phyloP scores from a whole-genome alignment of 345 rosid genomes.

The Noccaea caerulescens region DNA sequence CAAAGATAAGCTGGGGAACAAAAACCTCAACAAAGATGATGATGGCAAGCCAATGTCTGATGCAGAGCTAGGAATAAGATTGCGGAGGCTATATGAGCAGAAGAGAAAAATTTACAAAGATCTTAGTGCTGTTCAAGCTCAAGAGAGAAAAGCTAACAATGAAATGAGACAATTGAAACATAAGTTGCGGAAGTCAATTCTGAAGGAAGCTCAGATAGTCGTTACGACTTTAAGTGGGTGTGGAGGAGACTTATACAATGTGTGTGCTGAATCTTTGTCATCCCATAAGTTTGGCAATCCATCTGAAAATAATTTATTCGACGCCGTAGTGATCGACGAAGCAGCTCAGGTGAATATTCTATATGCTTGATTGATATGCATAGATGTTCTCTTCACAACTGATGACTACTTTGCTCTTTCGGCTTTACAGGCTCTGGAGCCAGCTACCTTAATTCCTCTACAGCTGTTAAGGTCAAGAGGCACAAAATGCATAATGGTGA shows the following conservation, averaged over 20 bases:
- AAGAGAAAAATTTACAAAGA: slow-evolving; percentile 85
- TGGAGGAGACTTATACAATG: slow-evolving; percentile 95
- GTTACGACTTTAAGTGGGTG: slow-evolving; percentile 94
- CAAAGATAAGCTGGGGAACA: slow-evolving; percentile 54
- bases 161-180: slow-evolving; percentile 68
- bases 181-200: slow-evolving; percentile 77
- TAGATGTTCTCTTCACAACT: slow-evolving; percentile 29
- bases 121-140: slow-evolving; percentile 80
- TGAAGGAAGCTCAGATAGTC: slow-evolving; percentile 95
- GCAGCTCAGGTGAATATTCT: slow-evolving; percentile 81
- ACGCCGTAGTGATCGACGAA: slow-evolving; percentile 95
- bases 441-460: slow-evolving; percentile 97
- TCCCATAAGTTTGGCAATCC: slow-evolving; percentile 70
- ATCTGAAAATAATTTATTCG: slow-evolving; percentile 81
- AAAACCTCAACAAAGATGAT: slow-evolving; percentile 50
- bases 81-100: slow-evolving; percentile 75
- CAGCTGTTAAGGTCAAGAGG: slow-evolving; percentile 88
- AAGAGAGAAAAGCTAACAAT: slow-evolving; percentile 72
- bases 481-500: slow-evolving; percentile 89
- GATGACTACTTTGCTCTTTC: slow-evolving; percentile 31
- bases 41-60: slow-evolving; percentile 62
- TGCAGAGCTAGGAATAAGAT: slow-evolving; percentile 64
- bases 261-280: slow-evolving; percentile 83
- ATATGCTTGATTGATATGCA: slow-evolving; percentile 33
- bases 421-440: slow-evolving; percentile 83